phyloP scores from a whole-genome alignment of 2,329 filamentous ascomycete species.

The Teratosphaeria pseudoeucalypti region DNA sequence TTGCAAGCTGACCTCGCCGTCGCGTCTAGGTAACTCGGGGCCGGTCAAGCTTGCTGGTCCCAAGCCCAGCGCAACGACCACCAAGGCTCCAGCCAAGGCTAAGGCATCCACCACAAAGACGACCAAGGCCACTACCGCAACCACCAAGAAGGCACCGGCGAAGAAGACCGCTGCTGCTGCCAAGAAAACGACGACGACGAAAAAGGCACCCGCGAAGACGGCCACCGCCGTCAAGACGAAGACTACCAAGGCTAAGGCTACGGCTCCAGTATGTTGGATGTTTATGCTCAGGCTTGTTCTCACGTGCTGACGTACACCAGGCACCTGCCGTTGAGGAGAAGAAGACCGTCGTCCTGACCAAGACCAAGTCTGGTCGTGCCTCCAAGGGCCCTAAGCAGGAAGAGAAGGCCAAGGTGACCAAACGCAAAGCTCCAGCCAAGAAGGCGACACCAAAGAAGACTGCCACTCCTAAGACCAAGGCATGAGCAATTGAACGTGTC shows the following conservation, averaged over 20 bases:
- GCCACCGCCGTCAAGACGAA: conserved; percentile 26
- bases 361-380: conserved; percentile 80
- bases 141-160: conserved; percentile 19
- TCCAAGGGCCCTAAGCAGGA: conserved; percentile 52
- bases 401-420: conserved; percentile 26
- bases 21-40: conserved; percentile 60
- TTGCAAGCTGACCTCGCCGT: conserved; percentile 15
- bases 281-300: not conserved
- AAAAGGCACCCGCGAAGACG: conserved; percentile 20
- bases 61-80: conserved; percentile 40
- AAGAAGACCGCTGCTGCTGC: conserved; percentile 40
- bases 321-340: conserved; percentile 60
- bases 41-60: conserved; percentile 65
- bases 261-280: conserved; percentile 20
- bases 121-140: conserved; percentile 16
- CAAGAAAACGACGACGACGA: conserved; percentile 38
- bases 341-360: conserved; percentile 55
- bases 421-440: conserved; percentile 35
- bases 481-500: not conserved
- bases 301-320: conserved; percentile 26
- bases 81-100: conserved; percentile 40
- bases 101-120: conserved; percentile 31
- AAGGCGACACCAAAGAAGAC: conserved; percentile 37
- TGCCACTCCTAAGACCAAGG: conserved; percentile 12
- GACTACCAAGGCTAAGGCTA: conserved; percentile 32